Evolutionary conservation across 179 eudicot genomes (phyloP), one percentile per base, ranked within the genome.

Genomic region (Amaranthus tricolor): DNA sequence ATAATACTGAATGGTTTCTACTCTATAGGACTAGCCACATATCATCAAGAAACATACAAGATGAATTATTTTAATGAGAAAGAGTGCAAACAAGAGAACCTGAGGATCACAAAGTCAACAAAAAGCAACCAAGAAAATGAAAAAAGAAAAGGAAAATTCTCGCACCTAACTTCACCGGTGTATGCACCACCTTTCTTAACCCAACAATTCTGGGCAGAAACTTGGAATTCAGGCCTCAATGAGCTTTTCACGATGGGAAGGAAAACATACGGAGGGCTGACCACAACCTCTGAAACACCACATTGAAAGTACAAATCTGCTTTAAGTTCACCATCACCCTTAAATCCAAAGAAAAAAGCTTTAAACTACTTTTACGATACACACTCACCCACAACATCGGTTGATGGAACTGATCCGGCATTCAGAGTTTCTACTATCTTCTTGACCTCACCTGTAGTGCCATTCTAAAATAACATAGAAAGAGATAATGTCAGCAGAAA

Each of bases 121-220:
- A 71, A 48, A 31, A 17, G 21, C n/a, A 72, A 31, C 21, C 2
- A 12, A 12, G 8, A 47, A 43, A 49, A 56, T 19, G 2, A 19
- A 6, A 31, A 3, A 31, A 19, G 11, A 60, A 49, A 20, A 15
- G 40, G 44, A 63, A 20, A 31, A 59, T 20, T 43, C 24, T 65
- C 87, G 62, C 89, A 93, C 98, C 98, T 91, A 74, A 93, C 88
- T 57, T 93, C 96, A 77, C 98, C 98, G 8, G 98, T 93, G 82
- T 62, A 93, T 14, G 98, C 98, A 73, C 98, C 98, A 19, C 98
- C 98, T 71, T 91, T 93, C 84, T 85, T 88, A 65, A 93, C 96
- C 98, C 98, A 93, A 62, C 94, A 93, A 78, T 93, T 93, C 74
- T 93, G 98, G 9, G 98, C 96, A 44, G 98, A 91, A 63, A 93